These are phyloP conservation scores for Malassezia nana DNA, from an alignment of 1,284 basidiomycete species.

Conservation along the genomic window DNA sequence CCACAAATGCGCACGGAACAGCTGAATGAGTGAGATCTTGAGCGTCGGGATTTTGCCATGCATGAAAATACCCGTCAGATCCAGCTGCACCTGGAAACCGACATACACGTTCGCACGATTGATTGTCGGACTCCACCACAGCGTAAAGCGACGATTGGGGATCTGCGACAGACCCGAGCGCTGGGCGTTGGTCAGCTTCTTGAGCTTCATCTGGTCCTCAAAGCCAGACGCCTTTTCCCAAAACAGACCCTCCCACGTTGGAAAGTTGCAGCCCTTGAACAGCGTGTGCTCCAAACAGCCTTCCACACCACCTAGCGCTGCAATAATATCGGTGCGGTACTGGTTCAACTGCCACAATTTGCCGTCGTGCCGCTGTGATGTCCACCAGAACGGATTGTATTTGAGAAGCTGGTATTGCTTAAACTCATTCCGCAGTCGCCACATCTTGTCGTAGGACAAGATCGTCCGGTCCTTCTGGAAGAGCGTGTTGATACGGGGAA, in stretches of 20 bases:
- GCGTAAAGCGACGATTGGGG: conserved; percentile 98
- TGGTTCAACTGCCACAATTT: conserved; percentile 97
- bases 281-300: conserved; percentile 93
- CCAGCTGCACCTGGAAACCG: conserved; percentile 98
- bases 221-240: conserved; percentile 59
- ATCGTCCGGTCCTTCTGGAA: conserved; percentile 98
- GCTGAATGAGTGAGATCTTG: conserved; percentile 76
- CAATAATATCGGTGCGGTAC: conserved; percentile 96
- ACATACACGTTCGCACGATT: conserved; percentile 98
- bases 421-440: conserved; percentile 75
- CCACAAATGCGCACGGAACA: conserved; percentile 99
- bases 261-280: conserved; percentile 92
- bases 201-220: conserved; percentile 82
- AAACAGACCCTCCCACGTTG: conserved; percentile 56
- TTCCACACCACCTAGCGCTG: conserved; percentile 95
- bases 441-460: conserved; percentile 91
- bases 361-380: conserved; percentile 91
- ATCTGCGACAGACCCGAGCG: conserved; percentile 95
- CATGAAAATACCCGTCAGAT: conserved; percentile 76
- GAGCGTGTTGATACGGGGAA: conserved; percentile 90
- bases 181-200: conserved; percentile 75
- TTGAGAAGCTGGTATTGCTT: conserved; percentile 93
- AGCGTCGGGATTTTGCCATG: conserved; percentile 92
- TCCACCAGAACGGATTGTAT: conserved; percentile 93
- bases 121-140: conserved; percentile 95